These are phyloP conservation scores for Aspergillus melleus DNA, from an alignment of 2,329 filamentous ascomycete species.

Conservation along the genomic window DNA sequence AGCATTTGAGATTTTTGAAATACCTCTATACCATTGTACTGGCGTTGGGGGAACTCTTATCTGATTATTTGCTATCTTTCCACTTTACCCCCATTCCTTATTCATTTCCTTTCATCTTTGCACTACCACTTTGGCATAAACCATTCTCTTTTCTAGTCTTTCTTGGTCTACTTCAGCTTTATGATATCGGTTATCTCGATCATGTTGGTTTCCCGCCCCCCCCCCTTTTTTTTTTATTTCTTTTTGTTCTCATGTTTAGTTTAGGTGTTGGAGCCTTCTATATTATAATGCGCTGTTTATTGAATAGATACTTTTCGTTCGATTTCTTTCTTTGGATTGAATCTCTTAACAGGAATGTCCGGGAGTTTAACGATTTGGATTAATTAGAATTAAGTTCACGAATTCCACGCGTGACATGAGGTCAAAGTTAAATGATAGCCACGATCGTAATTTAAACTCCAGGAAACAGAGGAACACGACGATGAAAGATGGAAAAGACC, in stretches of 20 bases:
- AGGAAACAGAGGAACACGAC: not conserved
- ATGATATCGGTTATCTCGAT: not conserved
- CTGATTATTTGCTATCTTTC: not conserved
- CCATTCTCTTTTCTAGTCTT: not conserved
- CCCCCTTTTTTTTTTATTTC: not conserved
- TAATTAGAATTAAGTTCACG: not conserved
- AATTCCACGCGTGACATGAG: not conserved
- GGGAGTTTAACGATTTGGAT: not conserved
- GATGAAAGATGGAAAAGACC: not conserved
- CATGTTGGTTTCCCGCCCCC: not conserved
- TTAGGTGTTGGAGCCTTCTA: not conserved
- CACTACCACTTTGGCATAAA: not conserved
- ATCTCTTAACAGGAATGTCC: not conserved
- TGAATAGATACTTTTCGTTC: not conserved
- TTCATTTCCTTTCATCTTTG: not conserved
- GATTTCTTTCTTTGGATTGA: not conserved
- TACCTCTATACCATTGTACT: conserved; percentile 16
- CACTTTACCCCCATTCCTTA: not conserved
- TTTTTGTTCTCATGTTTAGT: not conserved
- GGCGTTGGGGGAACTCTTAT: conserved; percentile 15
- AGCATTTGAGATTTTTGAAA: not conserved
- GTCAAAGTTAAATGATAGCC: not conserved
- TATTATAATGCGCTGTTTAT: not conserved
- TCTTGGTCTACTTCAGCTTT: not conserved
- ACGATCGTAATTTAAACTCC: not conserved